A percentile compares a stretch with the other conserved stretches of the same genome.
Evolutionary conservation across 1,284 basidiomycete species (phyloP).

Genomic region (Ustilago lituana): DNA sequence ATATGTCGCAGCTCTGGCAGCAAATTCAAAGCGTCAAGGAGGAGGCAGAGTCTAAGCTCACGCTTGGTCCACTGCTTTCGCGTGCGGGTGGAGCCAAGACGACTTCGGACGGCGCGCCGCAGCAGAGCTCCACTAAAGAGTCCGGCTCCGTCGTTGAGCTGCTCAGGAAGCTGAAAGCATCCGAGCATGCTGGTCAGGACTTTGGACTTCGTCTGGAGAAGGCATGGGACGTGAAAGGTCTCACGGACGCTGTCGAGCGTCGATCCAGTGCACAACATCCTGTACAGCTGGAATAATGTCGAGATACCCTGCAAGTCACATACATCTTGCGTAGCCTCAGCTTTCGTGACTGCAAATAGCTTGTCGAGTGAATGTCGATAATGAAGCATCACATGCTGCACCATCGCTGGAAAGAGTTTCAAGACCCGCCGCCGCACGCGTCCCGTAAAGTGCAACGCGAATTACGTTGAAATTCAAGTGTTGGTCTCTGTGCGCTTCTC

Average conservation of each 20-base stretch:
- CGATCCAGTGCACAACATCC: too few species aligned
- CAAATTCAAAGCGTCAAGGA: slow-evolving; percentile 37
- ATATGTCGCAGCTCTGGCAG: slow-evolving; percentile 41
- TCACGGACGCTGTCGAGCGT: slow-evolving; percentile 69
- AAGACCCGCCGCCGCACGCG: slow-evolving; percentile 1
- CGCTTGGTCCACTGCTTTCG: slow-evolving; percentile 36
- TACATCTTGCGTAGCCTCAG: too few species aligned
- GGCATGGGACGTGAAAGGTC: slow-evolving; percentile 74
- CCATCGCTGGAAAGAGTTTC: too few species aligned
- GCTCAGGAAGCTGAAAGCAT: slow-evolving; percentile 67
- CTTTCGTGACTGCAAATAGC: too few species aligned
- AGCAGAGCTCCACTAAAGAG: too few species aligned
- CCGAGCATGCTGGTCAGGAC: slow-evolving; percentile 61
- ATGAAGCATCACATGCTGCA: too few species aligned
- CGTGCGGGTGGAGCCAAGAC: slow-evolving; percentile 35
- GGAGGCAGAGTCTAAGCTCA: slow-evolving; percentile 29
- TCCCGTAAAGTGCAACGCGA: slow-evolving; percentile 16
- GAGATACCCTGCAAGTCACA: slow-evolving; percentile 25
- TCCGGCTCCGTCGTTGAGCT: slow-evolving; percentile 66
- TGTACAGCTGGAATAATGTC: too few species aligned
- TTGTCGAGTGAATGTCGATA: too few species aligned
- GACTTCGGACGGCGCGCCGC: not conserved
- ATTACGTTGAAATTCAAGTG: slow-evolving; percentile 1
- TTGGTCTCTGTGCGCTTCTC: slow-evolving; percentile 8
- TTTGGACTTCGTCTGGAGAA: slow-evolving; percentile 77